These are phyloP conservation scores for Chaetothyriales sp. DNA, from an alignment of 2,329 filamentous ascomycete species.

Conservation along the genomic window DNA sequence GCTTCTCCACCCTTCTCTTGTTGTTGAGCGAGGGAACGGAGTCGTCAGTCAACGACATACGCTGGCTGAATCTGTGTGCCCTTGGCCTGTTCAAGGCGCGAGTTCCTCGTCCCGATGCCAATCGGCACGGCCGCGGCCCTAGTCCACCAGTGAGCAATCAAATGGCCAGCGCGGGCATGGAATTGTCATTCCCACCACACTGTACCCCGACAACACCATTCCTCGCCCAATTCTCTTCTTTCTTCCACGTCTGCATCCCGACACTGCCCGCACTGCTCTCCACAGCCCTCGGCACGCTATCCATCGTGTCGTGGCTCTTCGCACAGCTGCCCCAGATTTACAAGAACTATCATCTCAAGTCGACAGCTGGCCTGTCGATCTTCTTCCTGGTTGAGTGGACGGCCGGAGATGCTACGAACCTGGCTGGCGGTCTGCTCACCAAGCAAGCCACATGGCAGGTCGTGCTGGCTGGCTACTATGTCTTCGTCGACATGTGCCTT, in stretches of 20 bases:
- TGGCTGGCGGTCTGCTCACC: slow-evolving; percentile 50
- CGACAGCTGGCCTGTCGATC: slow-evolving; percentile 50
- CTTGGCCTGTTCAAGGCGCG: no score
- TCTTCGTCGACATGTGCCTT: slow-evolving; percentile 49
- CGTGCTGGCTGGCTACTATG: slow-evolving; percentile 51
- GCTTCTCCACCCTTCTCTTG: no score
- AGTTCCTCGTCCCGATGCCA: no score
- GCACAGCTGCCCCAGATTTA: slow-evolving; percentile 57
- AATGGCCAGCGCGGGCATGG: background rate
- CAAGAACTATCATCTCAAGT: slow-evolving; percentile 52
- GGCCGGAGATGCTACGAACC: slow-evolving; percentile 49
- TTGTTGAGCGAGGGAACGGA: no score
- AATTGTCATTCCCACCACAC: slow-evolving; percentile 35
- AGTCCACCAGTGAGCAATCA: background rate
- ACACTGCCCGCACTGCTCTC: slow-evolving; percentile 50
- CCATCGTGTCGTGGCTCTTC: slow-evolving; percentile 55
- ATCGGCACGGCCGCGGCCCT: no score
- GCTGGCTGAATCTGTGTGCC: no score
- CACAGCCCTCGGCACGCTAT: slow-evolving; percentile 45
- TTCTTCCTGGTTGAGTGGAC: slow-evolving; percentile 56
- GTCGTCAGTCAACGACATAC: no score
- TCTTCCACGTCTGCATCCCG: slow-evolving; percentile 50
- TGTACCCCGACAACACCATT: slow-evolving; percentile 48
- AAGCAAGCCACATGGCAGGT: slow-evolving; percentile 54
- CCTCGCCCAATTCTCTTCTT: slow-evolving; percentile 42